phyloP scores from a whole-genome alignment of 2,329 filamentous ascomycete species.

The Exophiala sideris region DNA sequence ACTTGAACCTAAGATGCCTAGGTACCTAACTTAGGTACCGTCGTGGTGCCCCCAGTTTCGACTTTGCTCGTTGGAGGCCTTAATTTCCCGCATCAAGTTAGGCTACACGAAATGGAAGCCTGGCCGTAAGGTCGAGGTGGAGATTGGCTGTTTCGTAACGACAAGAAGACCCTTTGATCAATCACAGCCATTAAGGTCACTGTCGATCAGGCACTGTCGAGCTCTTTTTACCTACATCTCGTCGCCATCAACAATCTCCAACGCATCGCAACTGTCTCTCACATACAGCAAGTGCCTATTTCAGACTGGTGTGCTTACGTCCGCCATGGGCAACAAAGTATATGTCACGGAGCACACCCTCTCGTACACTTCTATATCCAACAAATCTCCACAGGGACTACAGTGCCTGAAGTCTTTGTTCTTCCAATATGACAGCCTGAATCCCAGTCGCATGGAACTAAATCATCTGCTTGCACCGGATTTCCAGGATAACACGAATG shows the following conservation, averaged over 20 bases:
- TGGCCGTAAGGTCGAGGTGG: too few species aligned
- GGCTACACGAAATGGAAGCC: too few species aligned
- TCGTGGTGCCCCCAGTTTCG: too few species aligned
- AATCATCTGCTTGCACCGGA: constrained; percentile 8
- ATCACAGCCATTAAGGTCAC: neutral
- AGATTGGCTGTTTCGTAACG: too few species aligned
- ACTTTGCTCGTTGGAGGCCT: too few species aligned
- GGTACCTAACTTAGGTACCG: too few species aligned
- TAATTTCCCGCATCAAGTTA: too few species aligned
- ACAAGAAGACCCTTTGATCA: neutral
- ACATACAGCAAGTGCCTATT: neutral
- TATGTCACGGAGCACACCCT: constrained; percentile 12
- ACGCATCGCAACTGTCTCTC: neutral
- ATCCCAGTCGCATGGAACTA: constrained; percentile 4
- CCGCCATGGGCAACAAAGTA: constrained; percentile 13
- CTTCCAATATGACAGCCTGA: constrained; percentile 12
- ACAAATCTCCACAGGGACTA: constrained; percentile 17
- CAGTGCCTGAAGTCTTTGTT: constrained; percentile 16
- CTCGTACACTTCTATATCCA: constrained; percentile 17
- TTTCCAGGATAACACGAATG: constrained; percentile 20
- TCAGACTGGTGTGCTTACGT: neutral
- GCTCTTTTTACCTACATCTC: neutral
- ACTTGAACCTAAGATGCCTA: too few species aligned
- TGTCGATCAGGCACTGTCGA: neutral
- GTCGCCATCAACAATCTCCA: neutral